Conservation (phyloP, 768 basidiomycete species). For the Dioszegia crocea region DNA sequence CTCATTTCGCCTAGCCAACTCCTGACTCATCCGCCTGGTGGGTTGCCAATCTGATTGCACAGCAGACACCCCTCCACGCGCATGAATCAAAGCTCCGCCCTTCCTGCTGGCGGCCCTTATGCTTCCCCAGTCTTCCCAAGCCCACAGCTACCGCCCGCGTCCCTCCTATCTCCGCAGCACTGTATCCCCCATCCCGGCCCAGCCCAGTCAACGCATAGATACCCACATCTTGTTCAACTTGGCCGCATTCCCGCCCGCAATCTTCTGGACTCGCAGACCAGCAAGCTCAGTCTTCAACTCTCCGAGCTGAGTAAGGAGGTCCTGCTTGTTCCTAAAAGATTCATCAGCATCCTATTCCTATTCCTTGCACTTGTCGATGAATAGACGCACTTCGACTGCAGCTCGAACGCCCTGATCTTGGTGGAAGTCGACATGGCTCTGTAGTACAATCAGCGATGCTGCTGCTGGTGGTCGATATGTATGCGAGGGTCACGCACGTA, state of each 20-base stretch:
- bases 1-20: neutral
- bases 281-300: conserved; percentile 96
- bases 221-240: conserved; percentile 94
- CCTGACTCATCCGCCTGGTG: neutral
- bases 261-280: conserved; percentile 92
- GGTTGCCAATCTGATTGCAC: neutral
- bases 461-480: neutral
- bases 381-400: conserved; percentile 48
- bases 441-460: neutral
- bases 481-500: neutral
- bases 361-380: neutral
- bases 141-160: no score
- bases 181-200: neutral
- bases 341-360: conserved; percentile 13
- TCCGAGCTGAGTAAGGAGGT: conserved; percentile 85
- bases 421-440: conserved; percentile 41
- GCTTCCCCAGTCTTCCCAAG: no score
- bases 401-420: conserved; percentile 51
- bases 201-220: neutral
- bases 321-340: conserved; percentile 77
- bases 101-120: no score
- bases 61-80: neutral
- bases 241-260: conserved; percentile 87
- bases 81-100: no score
- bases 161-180: no score